Conservation (phyloP, 2,329 filamentous ascomycete species). For the Hypoxylon sp. region DNA sequence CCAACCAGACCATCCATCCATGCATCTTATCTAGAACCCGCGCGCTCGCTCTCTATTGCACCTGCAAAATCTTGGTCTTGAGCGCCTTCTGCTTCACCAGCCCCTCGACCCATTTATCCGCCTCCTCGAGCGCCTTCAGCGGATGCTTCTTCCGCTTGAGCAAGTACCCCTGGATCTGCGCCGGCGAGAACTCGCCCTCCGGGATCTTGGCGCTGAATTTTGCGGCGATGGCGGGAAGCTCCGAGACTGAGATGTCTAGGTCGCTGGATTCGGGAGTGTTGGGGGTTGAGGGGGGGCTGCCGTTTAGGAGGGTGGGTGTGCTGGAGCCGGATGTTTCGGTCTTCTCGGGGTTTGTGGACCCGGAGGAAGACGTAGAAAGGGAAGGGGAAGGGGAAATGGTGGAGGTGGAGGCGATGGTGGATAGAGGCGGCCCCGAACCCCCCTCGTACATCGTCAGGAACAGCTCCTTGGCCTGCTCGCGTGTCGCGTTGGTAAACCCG, state of each 20-base stretch:
- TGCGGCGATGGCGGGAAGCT: conserved; percentile 61
- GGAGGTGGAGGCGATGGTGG: conserved; percentile 19
- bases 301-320: background rate
- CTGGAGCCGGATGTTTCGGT: conserved; percentile 25
- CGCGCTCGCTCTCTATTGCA: conserved; percentile 58
- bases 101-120: conserved; percentile 67
- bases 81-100: conserved; percentile 65
- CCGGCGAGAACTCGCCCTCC: conserved; percentile 60
- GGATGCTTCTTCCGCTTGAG: conserved; percentile 74
- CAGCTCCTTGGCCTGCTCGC: conserved; percentile 68
- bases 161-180: conserved; percentile 76
- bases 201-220: conserved; percentile 67
- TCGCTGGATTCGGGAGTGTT: conserved; percentile 37
- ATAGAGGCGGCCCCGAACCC: conserved; percentile 34
- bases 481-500: conserved; percentile 71
- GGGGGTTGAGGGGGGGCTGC: background rate
- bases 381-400: conserved; percentile 22
- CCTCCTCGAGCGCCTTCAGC: conserved; percentile 67
- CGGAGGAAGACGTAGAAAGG: no score
- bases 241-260: conserved; percentile 56
- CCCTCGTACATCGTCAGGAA: conserved; percentile 73
- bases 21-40: background rate
- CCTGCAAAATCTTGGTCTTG: conserved; percentile 63
- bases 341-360: conserved; percentile 30
- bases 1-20: background rate